Conservation (phyloP, 169 alveolate species). For the Plasmodium reichenowi region DNA sequence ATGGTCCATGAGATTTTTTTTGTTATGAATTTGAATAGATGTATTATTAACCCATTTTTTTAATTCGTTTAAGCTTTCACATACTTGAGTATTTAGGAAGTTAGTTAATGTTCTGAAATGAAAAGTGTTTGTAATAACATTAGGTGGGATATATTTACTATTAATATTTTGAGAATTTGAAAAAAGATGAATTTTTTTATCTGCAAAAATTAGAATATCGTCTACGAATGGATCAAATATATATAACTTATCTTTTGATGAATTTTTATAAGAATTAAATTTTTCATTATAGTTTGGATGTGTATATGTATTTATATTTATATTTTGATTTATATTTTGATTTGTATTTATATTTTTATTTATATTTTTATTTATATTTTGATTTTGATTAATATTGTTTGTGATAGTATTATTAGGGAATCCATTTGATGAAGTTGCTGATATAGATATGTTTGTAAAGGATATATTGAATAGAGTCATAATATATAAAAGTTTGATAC, state of each 20-base stretch:
- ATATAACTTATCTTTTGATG: slow-evolving; percentile 4
- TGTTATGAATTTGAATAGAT: slow-evolving; percentile 3
- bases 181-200: slow-evolving; percentile 13
- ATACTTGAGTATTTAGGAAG: slow-evolving; percentile 12
- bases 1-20: neutral
- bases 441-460: slow-evolving; percentile 18
- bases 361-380: too few species aligned
- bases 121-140: slow-evolving; percentile 9
- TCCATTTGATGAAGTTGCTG: neutral
- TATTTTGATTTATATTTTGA: too few species aligned
- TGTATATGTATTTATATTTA: too few species aligned
- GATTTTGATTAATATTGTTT: neutral
- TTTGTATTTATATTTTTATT: too few species aligned
- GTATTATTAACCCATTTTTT: slow-evolving; percentile 42
- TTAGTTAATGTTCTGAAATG: slow-evolving; percentile 1
- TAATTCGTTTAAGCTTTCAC: slow-evolving; percentile 42
- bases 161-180: neutral
- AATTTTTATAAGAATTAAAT: neutral
- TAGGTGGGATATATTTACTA: neutral
- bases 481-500: slow-evolving; percentile 12
- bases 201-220: slow-evolving; percentile 48
- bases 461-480: slow-evolving; percentile 54
- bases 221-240: slow-evolving; percentile 51
- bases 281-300: neutral
- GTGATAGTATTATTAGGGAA: neutral